A percentile compares a stretch with the other conserved stretches of the same genome.
Evolutionary conservation across 2,329 filamentous ascomycete genomes (phyloP).

Genomic region (Aspergillus sp.): DNA sequence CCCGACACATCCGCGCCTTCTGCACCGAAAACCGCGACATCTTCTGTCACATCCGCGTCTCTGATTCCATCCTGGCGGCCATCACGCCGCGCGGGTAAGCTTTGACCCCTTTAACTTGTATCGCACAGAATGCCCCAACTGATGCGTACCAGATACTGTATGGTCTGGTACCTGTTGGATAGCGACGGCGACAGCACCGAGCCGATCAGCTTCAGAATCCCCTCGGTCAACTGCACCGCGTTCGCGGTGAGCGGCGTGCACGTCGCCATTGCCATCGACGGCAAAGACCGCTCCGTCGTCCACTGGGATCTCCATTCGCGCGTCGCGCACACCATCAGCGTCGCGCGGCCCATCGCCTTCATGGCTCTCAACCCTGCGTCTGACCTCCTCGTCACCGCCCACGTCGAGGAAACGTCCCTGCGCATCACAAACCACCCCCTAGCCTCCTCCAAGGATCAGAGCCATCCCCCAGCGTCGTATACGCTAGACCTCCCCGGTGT

Average conservation of each 20-base stretch:
- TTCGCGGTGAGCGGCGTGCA: conserved; percentile 20
- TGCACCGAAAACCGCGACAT: conserved; percentile 22
- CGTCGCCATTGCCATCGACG: conserved; percentile 19
- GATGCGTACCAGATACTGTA: conserved; percentile 22
- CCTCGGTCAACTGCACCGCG: conserved; percentile 14
- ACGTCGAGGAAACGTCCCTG: conserved; percentile 9
- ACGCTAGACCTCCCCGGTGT: conserved; percentile 4
- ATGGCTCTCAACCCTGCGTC: conserved; percentile 15
- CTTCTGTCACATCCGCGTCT: conserved; percentile 16
- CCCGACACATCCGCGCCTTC: conserved; percentile 11
- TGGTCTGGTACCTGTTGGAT: conserved; percentile 26
- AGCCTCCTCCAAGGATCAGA: background rate
- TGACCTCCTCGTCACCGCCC: conserved; percentile 17
- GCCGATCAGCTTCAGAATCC: conserved; percentile 24
- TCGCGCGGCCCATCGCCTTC: conserved; percentile 7
- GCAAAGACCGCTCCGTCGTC: conserved; percentile 14
- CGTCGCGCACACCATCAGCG: conserved; percentile 13
- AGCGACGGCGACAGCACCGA: conserved; percentile 11
- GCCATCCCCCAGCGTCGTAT: background rate
- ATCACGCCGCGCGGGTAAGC: conserved; percentile 22
- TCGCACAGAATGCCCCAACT: background rate
- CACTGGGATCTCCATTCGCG: conserved; percentile 21
- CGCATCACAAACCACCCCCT: conserved; percentile 11
- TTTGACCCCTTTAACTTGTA: background rate
- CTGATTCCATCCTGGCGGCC: conserved; percentile 19